These are phyloP conservation scores for Beauveria varroae DNA, from an alignment of 2,329 filamentous ascomycete genomes.

Conservation along the genomic window DNA sequence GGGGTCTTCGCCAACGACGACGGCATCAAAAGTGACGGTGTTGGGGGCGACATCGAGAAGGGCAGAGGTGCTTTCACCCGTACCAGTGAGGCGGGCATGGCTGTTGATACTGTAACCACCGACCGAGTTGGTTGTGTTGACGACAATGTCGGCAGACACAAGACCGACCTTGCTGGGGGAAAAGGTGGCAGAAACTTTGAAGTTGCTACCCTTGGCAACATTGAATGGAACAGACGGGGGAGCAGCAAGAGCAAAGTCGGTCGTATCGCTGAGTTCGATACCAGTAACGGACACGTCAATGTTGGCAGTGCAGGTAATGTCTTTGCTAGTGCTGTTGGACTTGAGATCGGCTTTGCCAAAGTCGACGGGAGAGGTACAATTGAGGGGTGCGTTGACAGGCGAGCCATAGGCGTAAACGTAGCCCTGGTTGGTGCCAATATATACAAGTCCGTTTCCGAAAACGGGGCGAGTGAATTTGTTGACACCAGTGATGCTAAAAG, in stretches of 20 bases:
- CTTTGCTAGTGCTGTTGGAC: conserved; percentile 19
- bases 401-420: conserved; percentile 49
- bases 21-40: conserved; percentile 40
- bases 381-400: conserved; percentile 44
- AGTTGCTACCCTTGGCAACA: conserved; percentile 27
- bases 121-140: conserved; percentile 40
- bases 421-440: conserved; percentile 44
- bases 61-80: conserved; percentile 36
- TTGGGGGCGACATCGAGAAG: conserved; percentile 41
- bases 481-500: conserved; percentile 42
- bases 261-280: conserved; percentile 25
- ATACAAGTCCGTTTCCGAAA: conserved; percentile 49
- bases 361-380: conserved; percentile 41
- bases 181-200: conserved; percentile 39
- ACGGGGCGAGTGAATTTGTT: conserved; percentile 51
- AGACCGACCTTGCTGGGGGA: conserved; percentile 39
- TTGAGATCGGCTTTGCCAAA: conserved; percentile 40
- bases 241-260: conserved; percentile 30
- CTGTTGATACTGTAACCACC: conserved; percentile 39
- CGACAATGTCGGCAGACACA: conserved; percentile 37
- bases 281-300: conserved; percentile 34
- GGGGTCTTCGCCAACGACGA: conserved; percentile 35
- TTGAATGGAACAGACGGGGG: conserved; percentile 24
- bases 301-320: conserved; percentile 41
- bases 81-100: conserved; percentile 40